Evolutionary conservation across 441 rosid species (phyloP).

Genomic region (Capsella rubella): DNA sequence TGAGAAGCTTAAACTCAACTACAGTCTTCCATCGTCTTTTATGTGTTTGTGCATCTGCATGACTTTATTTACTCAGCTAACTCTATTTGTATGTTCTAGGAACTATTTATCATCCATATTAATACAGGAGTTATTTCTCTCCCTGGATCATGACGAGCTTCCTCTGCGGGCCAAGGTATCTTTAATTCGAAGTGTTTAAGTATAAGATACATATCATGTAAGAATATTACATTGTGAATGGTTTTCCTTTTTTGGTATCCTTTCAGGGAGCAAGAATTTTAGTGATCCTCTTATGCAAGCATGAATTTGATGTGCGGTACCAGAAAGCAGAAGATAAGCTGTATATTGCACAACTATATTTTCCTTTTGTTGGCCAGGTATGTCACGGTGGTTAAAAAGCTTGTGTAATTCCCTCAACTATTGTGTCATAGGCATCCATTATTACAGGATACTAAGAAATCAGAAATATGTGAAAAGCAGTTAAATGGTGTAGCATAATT

Average conservation of each 20-base stretch:
- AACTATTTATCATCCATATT: conserved; percentile 96
- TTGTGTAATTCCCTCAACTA: conserved; percentile 23
- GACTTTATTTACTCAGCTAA: conserved; percentile 28
- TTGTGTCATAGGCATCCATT: conserved; percentile 6
- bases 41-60: conserved; percentile 10
- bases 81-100: conserved; percentile 64
- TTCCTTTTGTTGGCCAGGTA: conserved; percentile 98
- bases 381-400: conserved; percentile 23
- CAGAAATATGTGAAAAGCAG: conserved; percentile 1
- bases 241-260: conserved; percentile 36
- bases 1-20: conserved; percentile 27
- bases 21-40: conserved; percentile 20
- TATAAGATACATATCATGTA: conserved; percentile 33
- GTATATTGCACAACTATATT: conserved; percentile 94
- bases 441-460: conserved; percentile 5
- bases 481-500: conserved; percentile 17
- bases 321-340: conserved; percentile 99
- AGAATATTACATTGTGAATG: conserved; percentile 11
- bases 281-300: conserved; percentile 95
- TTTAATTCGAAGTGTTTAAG: conserved; percentile 10
- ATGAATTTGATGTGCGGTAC: conserved; percentile 97
- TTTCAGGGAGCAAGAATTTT: conserved; percentile 94
- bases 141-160: conserved; percentile 98
- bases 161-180: conserved; percentile 88
- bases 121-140: conserved; percentile 96